Evolutionary conservation across 106 monocot species (phyloP).

Genomic region (Platanthera guangdongensis): DNA sequence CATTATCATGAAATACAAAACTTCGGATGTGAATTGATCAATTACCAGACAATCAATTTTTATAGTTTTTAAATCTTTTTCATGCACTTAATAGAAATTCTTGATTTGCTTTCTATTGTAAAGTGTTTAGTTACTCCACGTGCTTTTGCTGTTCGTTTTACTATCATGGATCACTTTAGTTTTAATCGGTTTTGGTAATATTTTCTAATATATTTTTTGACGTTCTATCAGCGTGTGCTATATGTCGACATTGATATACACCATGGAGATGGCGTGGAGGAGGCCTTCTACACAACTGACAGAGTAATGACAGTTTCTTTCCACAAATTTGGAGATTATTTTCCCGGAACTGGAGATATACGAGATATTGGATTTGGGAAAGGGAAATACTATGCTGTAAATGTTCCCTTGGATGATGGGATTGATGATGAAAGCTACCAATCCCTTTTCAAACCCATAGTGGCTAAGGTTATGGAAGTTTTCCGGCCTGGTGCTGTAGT

Average conservation of each 20-base stretch:
- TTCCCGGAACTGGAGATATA: conserved; percentile 26
- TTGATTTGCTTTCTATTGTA: neutral
- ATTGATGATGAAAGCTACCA: conserved; percentile 32
- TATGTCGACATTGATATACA: conserved; percentile 49
- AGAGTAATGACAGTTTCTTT: conserved; percentile 52
- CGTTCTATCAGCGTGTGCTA: conserved; percentile 28
- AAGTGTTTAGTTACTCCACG: no score
- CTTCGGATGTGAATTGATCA: no score
- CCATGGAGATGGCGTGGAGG: conserved; percentile 47
- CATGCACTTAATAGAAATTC: neutral
- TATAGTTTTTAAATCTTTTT: no score
- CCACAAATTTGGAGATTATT: conserved; percentile 49
- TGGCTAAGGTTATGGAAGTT: conserved; percentile 37
- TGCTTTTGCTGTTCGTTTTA: neutral
- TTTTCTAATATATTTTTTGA: neutral
- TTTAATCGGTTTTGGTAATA: neutral
- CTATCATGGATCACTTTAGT: neutral
- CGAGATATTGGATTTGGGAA: conserved; percentile 18
- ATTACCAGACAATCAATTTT: no score
- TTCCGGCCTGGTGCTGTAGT: conserved; percentile 32
- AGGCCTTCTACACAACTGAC: conserved; percentile 47
- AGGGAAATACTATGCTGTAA: conserved; percentile 26
- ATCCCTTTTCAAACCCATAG: conserved; percentile 30
- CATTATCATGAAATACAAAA: no score
- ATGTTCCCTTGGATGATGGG: conserved; percentile 32